phyloP scores from a whole-genome alignment of 176 grass and related monocot species.

The Carex scoparia region DNA sequence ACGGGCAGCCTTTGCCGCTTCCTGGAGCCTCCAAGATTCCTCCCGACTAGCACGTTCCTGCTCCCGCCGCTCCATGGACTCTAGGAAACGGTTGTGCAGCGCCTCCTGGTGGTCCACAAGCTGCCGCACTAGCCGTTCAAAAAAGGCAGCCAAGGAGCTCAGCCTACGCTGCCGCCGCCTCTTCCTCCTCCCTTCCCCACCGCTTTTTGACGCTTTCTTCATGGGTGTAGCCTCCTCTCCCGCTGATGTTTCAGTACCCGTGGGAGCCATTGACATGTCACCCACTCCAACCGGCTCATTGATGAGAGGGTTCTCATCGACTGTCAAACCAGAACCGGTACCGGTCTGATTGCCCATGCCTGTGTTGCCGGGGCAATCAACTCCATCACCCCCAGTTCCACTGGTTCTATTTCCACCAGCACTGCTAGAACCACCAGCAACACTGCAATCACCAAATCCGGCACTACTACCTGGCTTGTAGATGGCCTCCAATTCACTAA shows the following conservation, averaged over 20 bases:
- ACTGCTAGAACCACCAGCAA: background rate
- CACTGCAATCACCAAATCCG: conserved; percentile 8
- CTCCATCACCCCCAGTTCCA: conserved; percentile 1
- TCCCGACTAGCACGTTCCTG: conserved; percentile 63
- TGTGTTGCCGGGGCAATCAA: background rate
- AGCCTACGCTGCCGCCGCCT: conserved; percentile 63
- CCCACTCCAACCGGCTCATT: conserved; percentile 25
- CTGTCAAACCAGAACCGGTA: conserved; percentile 81
- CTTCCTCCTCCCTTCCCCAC: conserved; percentile 51
- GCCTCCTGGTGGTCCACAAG: conserved; percentile 96
- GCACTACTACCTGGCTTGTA: conserved; percentile 70
- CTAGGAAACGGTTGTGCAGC: conserved; percentile 83
- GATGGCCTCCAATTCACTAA: conserved; percentile 96
- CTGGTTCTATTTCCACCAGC: background rate
- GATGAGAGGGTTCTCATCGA: conserved; percentile 60
- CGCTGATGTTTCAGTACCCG: conserved; percentile 54
- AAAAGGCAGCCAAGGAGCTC: conserved; percentile 71
- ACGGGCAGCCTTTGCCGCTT: conserved; percentile 57
- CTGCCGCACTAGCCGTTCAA: conserved; percentile 72
- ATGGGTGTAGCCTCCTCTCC: conserved; percentile 58
- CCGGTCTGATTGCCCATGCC: conserved; percentile 49
- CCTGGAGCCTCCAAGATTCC: conserved; percentile 77
- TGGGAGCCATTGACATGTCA: conserved; percentile 19
- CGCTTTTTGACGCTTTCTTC: conserved; percentile 31
- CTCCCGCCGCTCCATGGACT: conserved; percentile 85